Conservation (phyloP, 2,329 filamentous ascomycete species). For the Ascochyta koolunga region DNA sequence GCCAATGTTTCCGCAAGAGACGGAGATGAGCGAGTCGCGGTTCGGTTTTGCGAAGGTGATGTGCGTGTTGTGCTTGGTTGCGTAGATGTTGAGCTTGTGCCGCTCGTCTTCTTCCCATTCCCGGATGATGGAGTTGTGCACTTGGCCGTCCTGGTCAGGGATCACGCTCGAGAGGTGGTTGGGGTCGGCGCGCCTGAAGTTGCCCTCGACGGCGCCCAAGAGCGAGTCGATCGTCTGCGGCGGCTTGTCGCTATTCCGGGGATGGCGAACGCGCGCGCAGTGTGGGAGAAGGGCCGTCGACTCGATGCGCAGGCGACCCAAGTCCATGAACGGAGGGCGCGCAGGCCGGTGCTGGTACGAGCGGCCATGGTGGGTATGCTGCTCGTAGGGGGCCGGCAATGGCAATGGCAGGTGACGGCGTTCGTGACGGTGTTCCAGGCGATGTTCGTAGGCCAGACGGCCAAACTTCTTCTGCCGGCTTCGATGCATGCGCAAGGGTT, state of each 20-base stretch:
- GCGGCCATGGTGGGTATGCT: slow-evolving; percentile 31
- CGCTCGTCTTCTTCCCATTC: slow-evolving; percentile 59
- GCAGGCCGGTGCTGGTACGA: slow-evolving; percentile 30
- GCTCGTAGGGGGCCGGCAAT: slow-evolving; percentile 8
- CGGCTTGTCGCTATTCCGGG: slow-evolving; percentile 7
- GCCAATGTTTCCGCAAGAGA: slow-evolving; percentile 88
- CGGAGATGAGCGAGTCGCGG: slow-evolving; percentile 76
- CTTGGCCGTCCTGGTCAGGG: slow-evolving; percentile 13
- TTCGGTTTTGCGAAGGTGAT: slow-evolving; percentile 87
- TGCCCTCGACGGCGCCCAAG: slow-evolving; percentile 22
- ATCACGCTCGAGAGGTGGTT: slow-evolving; percentile 28
- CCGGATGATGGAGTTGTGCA: slow-evolving; percentile 24
- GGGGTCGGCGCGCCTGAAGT: slow-evolving; percentile 22
- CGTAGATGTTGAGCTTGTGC: slow-evolving; percentile 85
- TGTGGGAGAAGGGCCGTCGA: slow-evolving; percentile 45
- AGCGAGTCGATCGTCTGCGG: slow-evolving; percentile 18
- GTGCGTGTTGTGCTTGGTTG: slow-evolving; percentile 93
- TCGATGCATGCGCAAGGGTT: neutral
- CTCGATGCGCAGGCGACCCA: slow-evolving; percentile 48
- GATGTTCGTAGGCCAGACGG: too few species aligned
- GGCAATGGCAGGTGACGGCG: slow-evolving; percentile 22
- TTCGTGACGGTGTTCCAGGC: too few species aligned
- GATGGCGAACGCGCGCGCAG: slow-evolving; percentile 25
- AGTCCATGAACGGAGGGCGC: slow-evolving; percentile 39
- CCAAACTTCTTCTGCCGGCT: slow-evolving; percentile 14